phyloP scores from a whole-genome alignment of 768 basidiomycete species.

The Kwoniella shandongensis region DNA sequence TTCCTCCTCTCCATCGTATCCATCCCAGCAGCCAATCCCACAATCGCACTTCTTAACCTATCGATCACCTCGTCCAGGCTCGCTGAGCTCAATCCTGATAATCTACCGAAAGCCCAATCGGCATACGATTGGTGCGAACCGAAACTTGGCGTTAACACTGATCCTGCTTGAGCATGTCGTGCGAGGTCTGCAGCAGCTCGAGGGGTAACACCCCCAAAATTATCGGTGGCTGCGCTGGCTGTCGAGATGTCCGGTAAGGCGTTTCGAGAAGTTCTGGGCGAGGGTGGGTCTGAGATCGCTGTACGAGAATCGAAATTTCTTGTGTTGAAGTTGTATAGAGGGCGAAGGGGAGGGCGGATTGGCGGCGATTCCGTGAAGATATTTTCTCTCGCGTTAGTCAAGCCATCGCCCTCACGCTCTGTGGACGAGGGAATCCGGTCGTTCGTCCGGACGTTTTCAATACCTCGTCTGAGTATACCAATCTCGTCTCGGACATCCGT shows the following conservation, averaged over 20 bases:
- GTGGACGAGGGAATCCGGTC: too few relatives aligned
- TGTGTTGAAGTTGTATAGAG: background rate
- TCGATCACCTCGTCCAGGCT: constrained; percentile 17
- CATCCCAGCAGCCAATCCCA: constrained; percentile 33
- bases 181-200: constrained; percentile 33
- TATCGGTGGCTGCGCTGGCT: background rate
- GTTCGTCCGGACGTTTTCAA: too few relatives aligned
- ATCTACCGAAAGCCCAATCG: constrained; percentile 29
- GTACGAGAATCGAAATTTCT: too few relatives aligned
- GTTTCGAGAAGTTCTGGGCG: background rate
- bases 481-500: background rate
- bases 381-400: too few relatives aligned
- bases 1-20: constrained; percentile 41
- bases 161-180: constrained; percentile 8
- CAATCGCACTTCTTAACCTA: constrained; percentile 23
- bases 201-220: constrained; percentile 13
- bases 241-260: background rate
- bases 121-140: constrained; percentile 31
- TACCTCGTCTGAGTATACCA: too few relatives aligned
- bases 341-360: background rate
- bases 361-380: too few relatives aligned
- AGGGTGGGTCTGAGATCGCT: too few relatives aligned
- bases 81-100: constrained; percentile 4
- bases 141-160: constrained; percentile 19
- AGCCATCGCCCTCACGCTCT: too few relatives aligned